Percentiles rank a stretch among this genome's conserved stretches.
Evolutionary conservation across 2,329 filamentous ascomycete species (phyloP).

Genomic region (Sporothrix schenckii): DNA sequence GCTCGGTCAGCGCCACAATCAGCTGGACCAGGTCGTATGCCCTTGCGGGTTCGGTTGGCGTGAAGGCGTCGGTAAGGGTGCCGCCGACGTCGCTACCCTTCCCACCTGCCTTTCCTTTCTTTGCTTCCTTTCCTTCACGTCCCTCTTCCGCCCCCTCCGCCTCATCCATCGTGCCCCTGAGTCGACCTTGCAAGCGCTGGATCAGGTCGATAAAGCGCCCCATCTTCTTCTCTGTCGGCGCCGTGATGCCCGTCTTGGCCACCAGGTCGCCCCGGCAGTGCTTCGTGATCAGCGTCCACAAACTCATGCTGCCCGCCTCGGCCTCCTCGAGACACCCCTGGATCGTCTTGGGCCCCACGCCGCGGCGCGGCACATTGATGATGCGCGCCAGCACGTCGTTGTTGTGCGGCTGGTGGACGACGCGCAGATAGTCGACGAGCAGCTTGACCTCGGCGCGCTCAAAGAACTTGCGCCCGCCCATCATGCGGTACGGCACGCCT

Average conservation of each 20-base stretch:
- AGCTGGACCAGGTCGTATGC: conserved; percentile 49
- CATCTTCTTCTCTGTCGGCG: conserved; percentile 13
- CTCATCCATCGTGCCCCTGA: not conserved
- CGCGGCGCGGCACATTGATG: conserved; percentile 80
- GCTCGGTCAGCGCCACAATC: conserved; percentile 60
- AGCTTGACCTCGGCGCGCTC: conserved; percentile 88
- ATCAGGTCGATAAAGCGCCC: conserved; percentile 17
- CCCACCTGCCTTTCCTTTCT: not conserved
- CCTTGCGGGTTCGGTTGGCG: not conserved
- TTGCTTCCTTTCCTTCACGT: not conserved
- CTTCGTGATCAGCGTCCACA: conserved; percentile 73
- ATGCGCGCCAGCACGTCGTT: conserved; percentile 83
- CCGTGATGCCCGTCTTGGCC: conserved; percentile 54
- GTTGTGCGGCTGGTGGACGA: conserved; percentile 81
- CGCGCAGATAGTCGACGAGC: conserved; percentile 82
- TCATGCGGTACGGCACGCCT: conserved; percentile 88
- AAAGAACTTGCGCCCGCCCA: conserved; percentile 88
- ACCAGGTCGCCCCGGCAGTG: conserved; percentile 56
- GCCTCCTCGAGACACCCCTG: conserved; percentile 76
- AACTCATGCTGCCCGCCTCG: conserved; percentile 65
- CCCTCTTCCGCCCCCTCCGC: not conserved
- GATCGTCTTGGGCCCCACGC: conserved; percentile 78
- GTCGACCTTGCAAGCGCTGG: conserved; percentile 5
- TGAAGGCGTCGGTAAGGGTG: not conserved
- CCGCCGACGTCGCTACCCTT: not conserved